Conservation (phyloP, 352 stramenopile genomes). For the Globisporangium sylvaticum region DNA sequence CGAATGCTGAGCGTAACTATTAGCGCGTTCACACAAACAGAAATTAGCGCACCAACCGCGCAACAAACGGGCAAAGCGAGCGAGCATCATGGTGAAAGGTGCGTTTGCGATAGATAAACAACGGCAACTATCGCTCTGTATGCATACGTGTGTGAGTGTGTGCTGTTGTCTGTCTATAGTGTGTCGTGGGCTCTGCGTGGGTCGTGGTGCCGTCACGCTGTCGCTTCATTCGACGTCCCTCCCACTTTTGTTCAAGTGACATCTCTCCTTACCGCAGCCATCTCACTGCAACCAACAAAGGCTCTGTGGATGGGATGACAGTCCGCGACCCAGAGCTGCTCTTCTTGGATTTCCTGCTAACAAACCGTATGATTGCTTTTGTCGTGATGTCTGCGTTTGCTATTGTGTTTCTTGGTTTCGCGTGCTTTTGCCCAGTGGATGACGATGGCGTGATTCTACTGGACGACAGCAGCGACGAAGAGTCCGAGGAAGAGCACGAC, state of each 20-base stretch:
- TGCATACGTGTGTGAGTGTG: not conserved
- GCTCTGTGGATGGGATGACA: too few relatives aligned
- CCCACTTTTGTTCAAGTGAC: too few relatives aligned
- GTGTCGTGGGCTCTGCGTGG: too few relatives aligned
- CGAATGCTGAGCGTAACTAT: not conserved
- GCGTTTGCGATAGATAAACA: too few relatives aligned
- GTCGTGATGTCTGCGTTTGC: not conserved
- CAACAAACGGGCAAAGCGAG: not conserved
- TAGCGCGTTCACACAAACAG: not conserved
- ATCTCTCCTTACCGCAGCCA: too few relatives aligned
- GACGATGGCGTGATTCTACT: slow-evolving; percentile 18
- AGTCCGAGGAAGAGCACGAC: slow-evolving; percentile 3
- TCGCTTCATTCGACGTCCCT: too few relatives aligned
- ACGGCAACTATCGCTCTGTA: not conserved
- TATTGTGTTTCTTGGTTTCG: too few relatives aligned
- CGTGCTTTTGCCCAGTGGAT: slow-evolving; percentile 10
- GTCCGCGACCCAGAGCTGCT: not conserved
- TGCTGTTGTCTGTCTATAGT: too few relatives aligned
- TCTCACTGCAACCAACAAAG: too few relatives aligned
- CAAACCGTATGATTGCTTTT: not conserved
- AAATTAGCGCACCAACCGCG: not conserved
- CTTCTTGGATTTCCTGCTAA: not conserved
- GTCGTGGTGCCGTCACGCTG: not conserved
- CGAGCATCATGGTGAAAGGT: slow-evolving; percentile 13
- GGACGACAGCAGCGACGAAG: slow-evolving; percentile 12